Evolutionary conservation across 805 yeast genomes (phyloP).

Genomic region (Kluyveromyces wickerhamii): DNA sequence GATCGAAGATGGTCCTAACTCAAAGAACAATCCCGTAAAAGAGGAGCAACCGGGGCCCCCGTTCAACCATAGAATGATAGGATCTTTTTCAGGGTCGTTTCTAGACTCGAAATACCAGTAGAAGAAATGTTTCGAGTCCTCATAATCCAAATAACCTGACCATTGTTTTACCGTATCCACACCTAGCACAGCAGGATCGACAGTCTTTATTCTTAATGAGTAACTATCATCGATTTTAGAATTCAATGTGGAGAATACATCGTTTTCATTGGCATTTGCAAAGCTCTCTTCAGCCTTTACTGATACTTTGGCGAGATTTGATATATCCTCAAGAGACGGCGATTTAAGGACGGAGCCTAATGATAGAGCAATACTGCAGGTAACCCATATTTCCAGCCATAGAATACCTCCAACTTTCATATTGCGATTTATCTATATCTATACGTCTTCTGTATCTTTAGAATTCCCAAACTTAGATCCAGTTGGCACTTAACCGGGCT

Average conservation of each 20-base stretch:
- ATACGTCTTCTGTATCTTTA: too few relatives aligned
- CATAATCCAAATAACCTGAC: conserved; percentile 76
- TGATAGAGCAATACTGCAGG: too few relatives aligned
- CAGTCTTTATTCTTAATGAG: conserved; percentile 19
- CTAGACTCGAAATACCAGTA: conserved; percentile 93
- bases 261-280: neutral
- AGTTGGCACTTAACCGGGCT: too few relatives aligned
- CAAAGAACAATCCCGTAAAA: conserved; percentile 81
- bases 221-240: conserved; percentile 16
- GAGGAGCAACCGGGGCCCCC: conserved; percentile 98
- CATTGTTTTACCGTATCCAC: conserved; percentile 73
- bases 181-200: conserved; percentile 40
- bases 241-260: conserved; percentile 3
- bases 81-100: conserved; percentile 79
- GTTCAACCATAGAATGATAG: conserved; percentile 79
- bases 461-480: too few relatives aligned
- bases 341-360: too few relatives aligned
- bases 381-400: too few relatives aligned
- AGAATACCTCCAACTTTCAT: too few relatives aligned
- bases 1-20: conserved; percentile 81
- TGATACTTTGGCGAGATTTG: too few relatives aligned
- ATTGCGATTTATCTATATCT: too few relatives aligned
- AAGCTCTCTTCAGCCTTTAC: too few relatives aligned
- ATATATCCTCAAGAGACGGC: too few relatives aligned
- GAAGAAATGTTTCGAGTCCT: conserved; percentile 76